A percentile compares a stretch with the other conserved stretches of the same genome.
These are phyloP conservation scores for Aquilaria malaccensis DNA, from an alignment of 345 rosid genomes.

Conservation along the genomic window DNA sequence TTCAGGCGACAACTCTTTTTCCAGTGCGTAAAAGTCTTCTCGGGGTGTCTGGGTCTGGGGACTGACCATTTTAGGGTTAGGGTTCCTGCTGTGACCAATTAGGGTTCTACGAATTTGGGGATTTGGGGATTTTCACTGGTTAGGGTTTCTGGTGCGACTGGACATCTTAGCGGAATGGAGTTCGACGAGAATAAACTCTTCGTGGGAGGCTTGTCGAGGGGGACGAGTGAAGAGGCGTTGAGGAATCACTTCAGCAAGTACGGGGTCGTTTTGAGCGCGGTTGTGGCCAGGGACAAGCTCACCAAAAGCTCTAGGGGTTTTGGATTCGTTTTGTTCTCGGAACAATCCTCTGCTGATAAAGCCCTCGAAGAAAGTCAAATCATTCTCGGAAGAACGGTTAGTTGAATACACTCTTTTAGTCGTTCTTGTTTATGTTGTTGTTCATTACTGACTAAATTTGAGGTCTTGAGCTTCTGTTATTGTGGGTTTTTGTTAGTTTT, in stretches of 20 bases:
- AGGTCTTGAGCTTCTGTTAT: not conserved
- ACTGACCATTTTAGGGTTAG: not conserved
- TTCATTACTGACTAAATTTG: not conserved
- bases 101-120: slow-evolving; percentile 5
- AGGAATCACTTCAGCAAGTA: slow-evolving; percentile 54
- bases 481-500: slow-evolving; percentile 5
- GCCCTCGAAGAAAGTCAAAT: slow-evolving; percentile 56
- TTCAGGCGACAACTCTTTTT: too few species aligned
- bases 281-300: slow-evolving; percentile 41
- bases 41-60: not conserved
- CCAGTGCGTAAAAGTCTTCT: not conserved
- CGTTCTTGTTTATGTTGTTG: not conserved
- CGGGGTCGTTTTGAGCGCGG: slow-evolving; percentile 46
- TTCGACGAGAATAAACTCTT: slow-evolving; percentile 50
- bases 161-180: slow-evolving; percentile 42
- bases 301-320: slow-evolving; percentile 49
- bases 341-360: slow-evolving; percentile 34
- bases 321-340: slow-evolving; percentile 67
- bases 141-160: slow-evolving; percentile 19
- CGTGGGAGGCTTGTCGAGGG: slow-evolving; percentile 62
- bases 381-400: slow-evolving; percentile 66
- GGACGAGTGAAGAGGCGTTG: slow-evolving; percentile 48
- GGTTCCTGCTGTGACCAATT: not conserved
- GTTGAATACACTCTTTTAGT: slow-evolving; percentile 19
- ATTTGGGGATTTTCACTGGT: slow-evolving; percentile 14